phyloP scores from a whole-genome alignment of 1,284 basidiomycete genomes.

The Cutaneotrichosporon mucoides region DNA sequence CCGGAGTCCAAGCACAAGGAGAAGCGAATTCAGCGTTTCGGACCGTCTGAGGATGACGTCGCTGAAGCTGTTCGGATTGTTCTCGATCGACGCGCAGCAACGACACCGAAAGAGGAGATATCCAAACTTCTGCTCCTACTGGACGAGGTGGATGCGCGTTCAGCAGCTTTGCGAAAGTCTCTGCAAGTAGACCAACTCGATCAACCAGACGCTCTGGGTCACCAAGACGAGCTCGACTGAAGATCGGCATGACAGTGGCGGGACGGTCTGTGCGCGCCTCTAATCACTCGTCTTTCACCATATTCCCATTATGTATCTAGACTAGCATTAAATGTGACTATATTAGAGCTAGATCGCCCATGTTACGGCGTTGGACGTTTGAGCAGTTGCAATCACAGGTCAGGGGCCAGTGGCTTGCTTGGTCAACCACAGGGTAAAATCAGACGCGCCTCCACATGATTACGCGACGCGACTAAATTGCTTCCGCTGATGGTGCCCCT shows the following conservation, averaged over 20 bases:
- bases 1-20: conserved; percentile 20
- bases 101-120: conserved; percentile 26
- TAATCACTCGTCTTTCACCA: too few species aligned
- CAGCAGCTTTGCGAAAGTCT: conserved; percentile 4
- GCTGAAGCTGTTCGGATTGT: conserved; percentile 32
- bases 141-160: conserved; percentile 33
- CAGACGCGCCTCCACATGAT: background rate
- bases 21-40: conserved; percentile 17
- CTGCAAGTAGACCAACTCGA: background rate
- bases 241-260: too few species aligned
- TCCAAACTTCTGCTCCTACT: conserved; percentile 29
- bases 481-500: too few species aligned
- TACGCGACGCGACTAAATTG: too few species aligned
- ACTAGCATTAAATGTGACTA: too few species aligned
- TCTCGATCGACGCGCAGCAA: conserved; percentile 14
- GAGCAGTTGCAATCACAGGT: too few species aligned
- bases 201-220: background rate
- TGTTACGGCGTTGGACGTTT: too few species aligned
- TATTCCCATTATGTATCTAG: too few species aligned
- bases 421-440: background rate
- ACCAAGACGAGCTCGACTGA: background rate
- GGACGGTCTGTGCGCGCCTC: too few species aligned
- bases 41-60: conserved; percentile 26
- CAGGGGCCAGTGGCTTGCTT: too few species aligned
- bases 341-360: too few species aligned